These are phyloP conservation scores for Phaeosphaeria sp. DNA, from an alignment of 2,329 filamentous ascomycete species.

Conservation along the genomic window DNA sequence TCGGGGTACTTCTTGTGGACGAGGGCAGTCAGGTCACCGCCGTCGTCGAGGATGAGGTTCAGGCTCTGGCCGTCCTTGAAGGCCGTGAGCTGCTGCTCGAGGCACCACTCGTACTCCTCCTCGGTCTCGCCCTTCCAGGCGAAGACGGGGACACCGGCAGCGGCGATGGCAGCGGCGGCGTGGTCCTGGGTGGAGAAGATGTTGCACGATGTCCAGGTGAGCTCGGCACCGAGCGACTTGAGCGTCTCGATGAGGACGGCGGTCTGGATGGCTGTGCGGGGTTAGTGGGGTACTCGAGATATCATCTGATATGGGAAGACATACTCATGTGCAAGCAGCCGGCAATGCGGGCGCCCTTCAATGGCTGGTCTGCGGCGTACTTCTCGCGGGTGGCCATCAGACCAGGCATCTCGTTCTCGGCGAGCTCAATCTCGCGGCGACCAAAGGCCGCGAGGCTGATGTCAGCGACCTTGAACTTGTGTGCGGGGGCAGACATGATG, in stretches of 20 bases:
- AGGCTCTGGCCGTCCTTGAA: conserved; percentile 98
- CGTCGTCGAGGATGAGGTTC: conserved; percentile 99
- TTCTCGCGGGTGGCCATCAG: conserved; percentile 93
- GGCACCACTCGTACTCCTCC: conserved; percentile 99
- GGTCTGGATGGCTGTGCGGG: conserved; percentile 82
- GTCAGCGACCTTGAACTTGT: conserved; percentile 98
- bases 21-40: conserved; percentile 94
- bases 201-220: conserved; percentile 99
- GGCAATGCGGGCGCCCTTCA: conserved; percentile 93
- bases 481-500: conserved; percentile 77
- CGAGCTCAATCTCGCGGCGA: conserved; percentile 98
- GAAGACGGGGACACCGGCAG: conserved; percentile 87
- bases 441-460: conserved; percentile 96
- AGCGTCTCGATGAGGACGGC: conserved; percentile 99
- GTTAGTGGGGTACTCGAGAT: conserved; percentile 10
- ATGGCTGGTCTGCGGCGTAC: conserved; percentile 91
- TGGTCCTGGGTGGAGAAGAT: conserved; percentile 99
- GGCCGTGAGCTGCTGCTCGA: conserved; percentile 95
- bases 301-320: conserved; percentile 31
- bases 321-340: conserved; percentile 97
- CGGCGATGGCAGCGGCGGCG: conserved; percentile 96
- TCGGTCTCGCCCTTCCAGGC: conserved; percentile 93
- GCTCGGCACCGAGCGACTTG: conserved; percentile 90
- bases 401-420: conserved; percentile 92
- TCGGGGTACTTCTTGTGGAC: conserved; percentile 99